Evolutionary conservation across 495 filamentous ascomycete species (phyloP).

Genomic region (Cercophora sp.): DNA sequence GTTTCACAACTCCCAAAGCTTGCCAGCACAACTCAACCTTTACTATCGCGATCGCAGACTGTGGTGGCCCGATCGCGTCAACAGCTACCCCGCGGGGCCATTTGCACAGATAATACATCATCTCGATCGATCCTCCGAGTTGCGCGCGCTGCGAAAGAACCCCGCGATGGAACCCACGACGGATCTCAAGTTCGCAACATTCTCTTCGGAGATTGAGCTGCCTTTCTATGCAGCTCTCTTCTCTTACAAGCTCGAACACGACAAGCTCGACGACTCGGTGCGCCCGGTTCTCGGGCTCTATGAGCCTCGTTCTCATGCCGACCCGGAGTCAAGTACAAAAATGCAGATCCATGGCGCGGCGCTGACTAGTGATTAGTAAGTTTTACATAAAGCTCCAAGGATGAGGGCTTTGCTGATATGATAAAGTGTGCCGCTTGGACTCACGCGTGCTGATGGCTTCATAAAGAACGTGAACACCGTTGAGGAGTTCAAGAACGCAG

Average conservation of each 20-base stretch:
- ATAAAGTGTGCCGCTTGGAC: conserved; percentile 64
- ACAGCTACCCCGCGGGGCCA: no score
- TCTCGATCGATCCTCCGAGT: no score
- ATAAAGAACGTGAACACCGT: conserved; percentile 96
- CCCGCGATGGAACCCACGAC: no score
- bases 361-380: conserved; percentile 76
- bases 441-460: conserved; percentile 82
- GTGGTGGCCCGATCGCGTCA: no score
- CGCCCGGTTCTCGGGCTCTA: conserved; percentile 85
- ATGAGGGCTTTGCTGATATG: conserved; percentile 7
- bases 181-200: conserved; percentile 64
- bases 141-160: no score
- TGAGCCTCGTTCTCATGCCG: conserved; percentile 66
- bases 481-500: conserved; percentile 79
- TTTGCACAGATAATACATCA: no score
- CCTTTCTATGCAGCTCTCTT: conserved; percentile 91
- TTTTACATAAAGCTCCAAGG: conserved; percentile 13
- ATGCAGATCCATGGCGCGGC: conserved; percentile 89
- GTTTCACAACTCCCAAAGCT: no score
- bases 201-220: conserved; percentile 89
- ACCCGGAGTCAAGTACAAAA: conserved; percentile 66
- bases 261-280: conserved; percentile 90
- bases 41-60: no score
- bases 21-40: no score
- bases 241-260: conserved; percentile 88